phyloP scores from a whole-genome alignment of 306 rosid species.

The Biancaea sappan region DNA sequence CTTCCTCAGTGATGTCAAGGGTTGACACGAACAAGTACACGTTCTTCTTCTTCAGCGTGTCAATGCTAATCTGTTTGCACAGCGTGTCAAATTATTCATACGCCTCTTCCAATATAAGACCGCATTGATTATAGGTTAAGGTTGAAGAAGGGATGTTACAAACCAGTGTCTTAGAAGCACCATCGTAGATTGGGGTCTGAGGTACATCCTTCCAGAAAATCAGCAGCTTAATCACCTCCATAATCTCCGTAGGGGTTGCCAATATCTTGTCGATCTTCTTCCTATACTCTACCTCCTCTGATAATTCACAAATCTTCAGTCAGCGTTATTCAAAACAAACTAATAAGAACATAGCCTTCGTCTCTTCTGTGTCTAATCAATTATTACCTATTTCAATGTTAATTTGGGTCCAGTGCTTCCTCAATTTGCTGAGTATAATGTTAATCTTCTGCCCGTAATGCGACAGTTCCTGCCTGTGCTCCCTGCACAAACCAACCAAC shows the following conservation, averaged over 20 bases:
- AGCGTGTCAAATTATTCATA: background rate
- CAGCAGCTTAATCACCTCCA: slow-evolving; percentile 37
- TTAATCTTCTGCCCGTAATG: slow-evolving; percentile 53
- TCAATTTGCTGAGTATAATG: slow-evolving; percentile 47
- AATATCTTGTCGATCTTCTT: slow-evolving; percentile 11
- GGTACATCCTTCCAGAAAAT: slow-evolving; percentile 26
- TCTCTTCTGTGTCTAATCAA: too few relatives aligned
- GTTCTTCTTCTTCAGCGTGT: slow-evolving; percentile 42
- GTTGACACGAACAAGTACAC: slow-evolving; percentile 48
- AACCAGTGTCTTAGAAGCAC: slow-evolving; percentile 46
- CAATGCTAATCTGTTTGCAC: slow-evolving; percentile 34
- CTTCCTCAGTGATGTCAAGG: slow-evolving; percentile 43
- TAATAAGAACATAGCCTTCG: too few relatives aligned
- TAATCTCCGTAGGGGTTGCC: slow-evolving; percentile 39
- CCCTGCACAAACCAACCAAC: slow-evolving; percentile 43
- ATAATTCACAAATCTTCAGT: background rate
- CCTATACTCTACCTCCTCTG: slow-evolving; percentile 33
- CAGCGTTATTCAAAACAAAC: background rate
- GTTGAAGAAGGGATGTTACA: background rate
- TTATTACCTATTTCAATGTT: slow-evolving; percentile 50
- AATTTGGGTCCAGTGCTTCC: too few relatives aligned
- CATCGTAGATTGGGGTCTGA: slow-evolving; percentile 41
- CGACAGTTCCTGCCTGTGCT: slow-evolving; percentile 41
- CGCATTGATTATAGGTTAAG: too few relatives aligned
- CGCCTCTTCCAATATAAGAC: too few relatives aligned